Evolutionary conservation across 192 early-diverging fungal species (phyloP).

Genomic region (Coemansia sp.): DNA sequence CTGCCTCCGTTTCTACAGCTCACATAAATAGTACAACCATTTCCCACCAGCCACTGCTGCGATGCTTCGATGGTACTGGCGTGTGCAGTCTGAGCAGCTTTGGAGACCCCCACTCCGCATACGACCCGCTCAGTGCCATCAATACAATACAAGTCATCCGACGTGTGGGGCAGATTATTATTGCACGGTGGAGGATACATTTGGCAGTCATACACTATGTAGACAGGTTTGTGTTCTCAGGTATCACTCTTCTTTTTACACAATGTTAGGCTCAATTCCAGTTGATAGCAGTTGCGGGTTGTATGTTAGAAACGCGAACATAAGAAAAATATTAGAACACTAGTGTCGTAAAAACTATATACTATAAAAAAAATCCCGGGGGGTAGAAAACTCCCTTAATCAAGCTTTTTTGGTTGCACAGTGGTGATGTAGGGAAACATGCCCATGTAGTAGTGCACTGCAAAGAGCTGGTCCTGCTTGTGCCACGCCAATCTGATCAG

Average conservation of each 20-base stretch:
- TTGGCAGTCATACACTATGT: not conserved
- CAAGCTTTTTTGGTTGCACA: conserved; percentile 35
- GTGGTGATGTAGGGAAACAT: conserved; percentile 34
- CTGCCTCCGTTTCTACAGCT: not conserved
- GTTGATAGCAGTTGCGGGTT: not conserved
- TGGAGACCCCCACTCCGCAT: not conserved
- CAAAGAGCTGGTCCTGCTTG: conserved; percentile 40
- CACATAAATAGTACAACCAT: no score
- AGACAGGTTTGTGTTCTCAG: not conserved
- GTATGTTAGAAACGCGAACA: not conserved
- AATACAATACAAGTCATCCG: not conserved
- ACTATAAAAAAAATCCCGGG: conserved; percentile 2
- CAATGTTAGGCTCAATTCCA: not conserved
- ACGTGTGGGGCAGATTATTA: not conserved
- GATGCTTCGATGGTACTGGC: not conserved
- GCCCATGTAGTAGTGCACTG: conserved; percentile 27
- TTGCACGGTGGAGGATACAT: not conserved
- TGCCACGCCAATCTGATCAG: conserved; percentile 40
- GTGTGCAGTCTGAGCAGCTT: not conserved
- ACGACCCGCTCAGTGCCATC: not conserved
- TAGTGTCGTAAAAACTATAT: not conserved
- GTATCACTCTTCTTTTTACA: not conserved
- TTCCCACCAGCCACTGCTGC: not conserved
- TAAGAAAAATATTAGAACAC: no score
- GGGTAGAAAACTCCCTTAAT: conserved; percentile 15